Evolutionary conservation across 2,329 filamentous ascomycete species (phyloP), one percentile per base, ranked within the genome.

Genomic region (Trichoderma polysporum): DNA sequence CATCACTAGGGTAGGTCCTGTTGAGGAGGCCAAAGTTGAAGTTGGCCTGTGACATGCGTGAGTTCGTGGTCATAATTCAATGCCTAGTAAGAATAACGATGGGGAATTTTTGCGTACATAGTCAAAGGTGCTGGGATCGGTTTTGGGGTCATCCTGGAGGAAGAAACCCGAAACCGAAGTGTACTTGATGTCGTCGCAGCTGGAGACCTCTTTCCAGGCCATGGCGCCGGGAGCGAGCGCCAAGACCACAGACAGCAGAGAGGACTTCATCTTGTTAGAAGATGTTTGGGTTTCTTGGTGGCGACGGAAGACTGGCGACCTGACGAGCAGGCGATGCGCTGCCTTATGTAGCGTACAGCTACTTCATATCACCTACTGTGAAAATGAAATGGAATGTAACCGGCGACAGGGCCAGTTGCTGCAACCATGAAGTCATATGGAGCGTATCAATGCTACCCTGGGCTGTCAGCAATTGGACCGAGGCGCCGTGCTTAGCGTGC

Each of bases 11-110:
- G 73, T 91, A 91, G 1, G 83, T 82, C 56, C 84, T 83, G 72
- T 90, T 83, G 69, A 91, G 82, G 25, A 92, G 80, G 31, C 90
- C 90, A 73, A 90, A 90, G 78, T 90, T 91, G 66, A 79, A 79
- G 33, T 81, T 77, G 29, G 83, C 86, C 87, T 90, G 67, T 22
- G 31, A 4, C 13, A 64, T 7, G 19, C 7, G 45, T 37, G 15
- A 50, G 66, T 39, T 45, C 19, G 53, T 17, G 17, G 22, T 6
- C 15, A 27, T n/a, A 41, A 59, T 67, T 27, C 10, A 22, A 49
- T 71, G 62, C 12, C 41, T 45, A 70, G 62, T 31, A 52, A 31
- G 29, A 19, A 52, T 19, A 15, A 35, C 15, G 2, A 17, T 9
- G 3, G 17, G 41, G 25, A 33, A n/a, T 45, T 17, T 45, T 33